A percentile compares a stretch with the other conserved stretches of the same genome.
These are phyloP conservation scores for Ophiocordyceps unilateralis DNA, from an alignment of 2,329 filamentous ascomycete species.

Conservation along the genomic window DNA sequence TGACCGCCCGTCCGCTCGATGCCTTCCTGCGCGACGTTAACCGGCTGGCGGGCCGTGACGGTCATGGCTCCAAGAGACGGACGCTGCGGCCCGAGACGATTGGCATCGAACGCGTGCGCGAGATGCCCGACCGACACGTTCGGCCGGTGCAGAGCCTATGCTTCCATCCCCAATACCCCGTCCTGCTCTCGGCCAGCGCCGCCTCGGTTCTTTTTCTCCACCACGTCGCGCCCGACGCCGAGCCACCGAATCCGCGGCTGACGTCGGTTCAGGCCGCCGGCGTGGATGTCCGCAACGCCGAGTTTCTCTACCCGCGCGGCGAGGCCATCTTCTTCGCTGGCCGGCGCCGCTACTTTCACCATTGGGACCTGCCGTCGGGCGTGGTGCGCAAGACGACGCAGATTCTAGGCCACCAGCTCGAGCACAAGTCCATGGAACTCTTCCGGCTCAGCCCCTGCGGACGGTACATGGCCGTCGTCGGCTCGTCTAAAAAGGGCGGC, in stretches of 20 bases:
- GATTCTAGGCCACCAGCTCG: constrained; percentile 56
- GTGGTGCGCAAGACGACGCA: constrained; percentile 66
- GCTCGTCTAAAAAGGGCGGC: constrained; percentile 66
- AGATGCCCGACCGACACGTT: constrained; percentile 64
- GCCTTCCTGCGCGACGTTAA: constrained; percentile 61
- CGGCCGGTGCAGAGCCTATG: constrained; percentile 67
- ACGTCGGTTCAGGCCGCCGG: constrained; percentile 76
- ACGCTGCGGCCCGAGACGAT: constrained; percentile 75
- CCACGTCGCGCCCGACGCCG: constrained; percentile 62
- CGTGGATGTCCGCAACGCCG: constrained; percentile 69
- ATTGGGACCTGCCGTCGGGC: constrained; percentile 76
- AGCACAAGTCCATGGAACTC: constrained; percentile 79
- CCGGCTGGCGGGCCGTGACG: constrained; percentile 39
- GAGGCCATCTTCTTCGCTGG: constrained; percentile 78
- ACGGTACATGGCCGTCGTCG: constrained; percentile 67
- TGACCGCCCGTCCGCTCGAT: constrained; percentile 57
- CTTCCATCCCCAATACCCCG: constrained; percentile 78
- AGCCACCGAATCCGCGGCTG: constrained; percentile 71
- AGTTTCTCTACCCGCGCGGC: constrained; percentile 57
- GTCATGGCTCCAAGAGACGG: constrained; percentile 34
- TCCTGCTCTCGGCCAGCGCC: constrained; percentile 77
- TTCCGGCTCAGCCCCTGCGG: constrained; percentile 83
- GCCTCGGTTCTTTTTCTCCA: constrained; percentile 78
- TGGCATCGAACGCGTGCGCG: constrained; percentile 76
- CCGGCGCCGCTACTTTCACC: constrained; percentile 79